These are phyloP conservation scores for Ganoderma multipileum DNA, from an alignment of 1,284 basidiomycete genomes.

Conservation along the genomic window DNA sequence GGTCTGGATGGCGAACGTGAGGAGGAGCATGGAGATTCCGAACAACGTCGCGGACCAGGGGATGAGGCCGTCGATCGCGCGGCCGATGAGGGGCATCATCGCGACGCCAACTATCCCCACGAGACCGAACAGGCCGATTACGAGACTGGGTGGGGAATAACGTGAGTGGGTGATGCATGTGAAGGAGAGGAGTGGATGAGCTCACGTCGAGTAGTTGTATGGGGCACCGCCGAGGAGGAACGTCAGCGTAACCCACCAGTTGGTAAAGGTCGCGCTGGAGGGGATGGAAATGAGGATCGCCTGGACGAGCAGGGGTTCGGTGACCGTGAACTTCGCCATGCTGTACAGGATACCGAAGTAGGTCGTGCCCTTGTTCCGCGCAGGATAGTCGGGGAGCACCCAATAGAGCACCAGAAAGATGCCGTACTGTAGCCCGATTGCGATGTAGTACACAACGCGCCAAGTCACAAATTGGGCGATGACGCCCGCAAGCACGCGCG, in stretches of 20 bases:
- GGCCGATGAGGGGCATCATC: constrained; percentile 56
- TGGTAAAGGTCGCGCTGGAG: constrained; percentile 48
- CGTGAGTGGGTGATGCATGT: background rate
- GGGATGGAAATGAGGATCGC: constrained; percentile 51
- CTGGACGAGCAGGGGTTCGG: constrained; percentile 59
- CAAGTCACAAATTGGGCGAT: constrained; percentile 54
- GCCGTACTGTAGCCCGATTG: constrained; percentile 47
- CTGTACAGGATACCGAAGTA: constrained; percentile 54
- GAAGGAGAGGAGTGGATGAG: background rate
- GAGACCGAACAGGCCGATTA: constrained; percentile 63
- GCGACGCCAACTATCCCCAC: constrained; percentile 56
- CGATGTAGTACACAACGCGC: constrained; percentile 56
- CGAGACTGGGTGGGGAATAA: constrained; percentile 39
- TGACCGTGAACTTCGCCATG: constrained; percentile 54
- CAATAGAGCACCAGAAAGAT: constrained; percentile 49
- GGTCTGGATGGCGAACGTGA: constrained; percentile 48
- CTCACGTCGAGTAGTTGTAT: constrained; percentile 52
- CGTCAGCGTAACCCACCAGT: constrained; percentile 59
- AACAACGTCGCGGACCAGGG: constrained; percentile 57
- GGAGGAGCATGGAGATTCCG: constrained; percentile 42
- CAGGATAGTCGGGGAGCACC: constrained; percentile 58
- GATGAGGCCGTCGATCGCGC: constrained; percentile 55
- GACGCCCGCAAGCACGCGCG: constrained; percentile 55
- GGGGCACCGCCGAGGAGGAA: constrained; percentile 57
- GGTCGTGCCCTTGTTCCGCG: constrained; percentile 48